Percentiles rank a stretch among this genome's conserved stretches.
phyloP scores from a whole-genome alignment of 1,139 yeast species.

The Scheffersomyces titani region DNA sequence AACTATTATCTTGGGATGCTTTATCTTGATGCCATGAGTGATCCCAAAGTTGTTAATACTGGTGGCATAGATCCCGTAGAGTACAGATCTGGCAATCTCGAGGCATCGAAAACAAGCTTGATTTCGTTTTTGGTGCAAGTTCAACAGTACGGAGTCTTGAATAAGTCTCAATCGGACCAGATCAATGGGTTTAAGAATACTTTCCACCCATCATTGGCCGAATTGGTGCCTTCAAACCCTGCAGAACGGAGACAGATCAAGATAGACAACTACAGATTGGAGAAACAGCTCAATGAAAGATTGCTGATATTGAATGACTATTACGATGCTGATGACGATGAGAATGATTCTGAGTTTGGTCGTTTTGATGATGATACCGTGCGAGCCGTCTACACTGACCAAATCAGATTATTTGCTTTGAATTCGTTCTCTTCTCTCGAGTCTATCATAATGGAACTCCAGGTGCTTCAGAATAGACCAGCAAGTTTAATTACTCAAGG shows the following conservation, averaged over 20 bases:
- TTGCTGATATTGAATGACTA: conserved; percentile 38
- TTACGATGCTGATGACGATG: conserved; percentile 21
- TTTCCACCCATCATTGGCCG: conserved; percentile 43
- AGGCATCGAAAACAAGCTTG: conserved; percentile 39
- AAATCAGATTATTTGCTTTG: conserved; percentile 53
- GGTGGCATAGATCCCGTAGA: conserved; percentile 15
- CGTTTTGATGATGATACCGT: conserved; percentile 62
- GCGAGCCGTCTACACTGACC: conserved; percentile 55
- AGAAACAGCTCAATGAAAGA: conserved; percentile 52
- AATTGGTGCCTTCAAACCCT: conserved; percentile 41
- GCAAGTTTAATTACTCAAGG: conserved; percentile 1
- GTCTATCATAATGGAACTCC: conserved; percentile 55
- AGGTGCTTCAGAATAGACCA: conserved; percentile 49
- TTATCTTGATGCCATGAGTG: conserved; percentile 9
- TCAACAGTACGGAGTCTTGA: conserved; percentile 46
- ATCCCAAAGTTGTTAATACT: conserved; percentile 6
- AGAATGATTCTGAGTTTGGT: conserved; percentile 26
- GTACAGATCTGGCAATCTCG: conserved; percentile 40
- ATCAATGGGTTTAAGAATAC: conserved; percentile 41
- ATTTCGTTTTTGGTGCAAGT: conserved; percentile 45
- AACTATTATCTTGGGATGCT: conserved; percentile 53
- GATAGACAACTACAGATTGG: conserved; percentile 65
- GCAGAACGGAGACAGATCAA: conserved; percentile 65
- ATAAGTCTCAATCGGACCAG: conserved; percentile 36
- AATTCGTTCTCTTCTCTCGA: conserved; percentile 58